A percentile compares a stretch with the other conserved stretches of the same genome.
These are phyloP conservation scores for Leucoagaricus sp. DNA, from an alignment of 1,284 basidiomycete genomes.

Conservation along the genomic window DNA sequence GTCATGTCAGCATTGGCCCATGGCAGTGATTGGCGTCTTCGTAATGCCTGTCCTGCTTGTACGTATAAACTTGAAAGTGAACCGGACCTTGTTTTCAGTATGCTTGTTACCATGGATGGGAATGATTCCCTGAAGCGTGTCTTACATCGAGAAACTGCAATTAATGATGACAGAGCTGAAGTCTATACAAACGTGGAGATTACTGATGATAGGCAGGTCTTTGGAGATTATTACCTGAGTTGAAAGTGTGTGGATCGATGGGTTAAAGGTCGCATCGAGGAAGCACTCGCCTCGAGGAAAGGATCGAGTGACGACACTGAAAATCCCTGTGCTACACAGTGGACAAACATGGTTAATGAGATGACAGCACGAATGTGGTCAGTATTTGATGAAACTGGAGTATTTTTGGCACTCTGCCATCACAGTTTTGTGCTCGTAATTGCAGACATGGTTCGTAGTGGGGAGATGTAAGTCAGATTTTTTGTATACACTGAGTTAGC, in stretches of 20 bases:
- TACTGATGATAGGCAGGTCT: background rate
- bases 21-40: background rate
- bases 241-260: background rate
- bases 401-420: slow-evolving; percentile 28
- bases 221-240: background rate
- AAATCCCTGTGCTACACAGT: slow-evolving; percentile 8
- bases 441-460: slow-evolving; percentile 25
- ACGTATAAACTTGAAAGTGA: slow-evolving; percentile 2
- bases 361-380: slow-evolving; percentile 27
- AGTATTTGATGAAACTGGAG: slow-evolving; percentile 32
- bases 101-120: slow-evolving; percentile 8
- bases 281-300: too few relatives aligned
- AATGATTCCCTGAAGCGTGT: slow-evolving; percentile 7
- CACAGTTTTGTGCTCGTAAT: slow-evolving; percentile 20
- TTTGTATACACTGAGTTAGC: too few relatives aligned
- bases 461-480: too few relatives aligned
- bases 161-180: background rate
- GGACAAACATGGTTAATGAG: too few relatives aligned
- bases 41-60: slow-evolving; percentile 1
- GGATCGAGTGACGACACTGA: too few relatives aligned
- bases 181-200: background rate
- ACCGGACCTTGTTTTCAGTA: background rate
- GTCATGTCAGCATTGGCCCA: background rate
- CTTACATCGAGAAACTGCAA: background rate
- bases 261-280: too few relatives aligned